Conservation (phyloP, 208 protist species). For the Herpetomonas tarakana region DNA sequence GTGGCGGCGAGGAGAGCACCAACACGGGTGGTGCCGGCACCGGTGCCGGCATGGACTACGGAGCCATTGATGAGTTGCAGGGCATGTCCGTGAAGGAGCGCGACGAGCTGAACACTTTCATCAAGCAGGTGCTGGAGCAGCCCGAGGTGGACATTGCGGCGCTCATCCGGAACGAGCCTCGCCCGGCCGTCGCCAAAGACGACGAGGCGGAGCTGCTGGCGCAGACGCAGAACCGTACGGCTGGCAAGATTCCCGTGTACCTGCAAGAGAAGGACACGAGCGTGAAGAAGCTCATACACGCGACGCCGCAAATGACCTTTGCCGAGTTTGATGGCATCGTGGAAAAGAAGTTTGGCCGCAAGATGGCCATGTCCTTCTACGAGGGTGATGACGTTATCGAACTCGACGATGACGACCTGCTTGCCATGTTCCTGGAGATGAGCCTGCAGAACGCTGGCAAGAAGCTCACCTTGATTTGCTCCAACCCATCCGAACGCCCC, state of each 20-base stretch:
- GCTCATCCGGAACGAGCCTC: conserved; percentile 36
- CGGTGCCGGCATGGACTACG: conserved; percentile 3
- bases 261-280: conserved; percentile 62
- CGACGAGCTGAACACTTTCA: conserved; percentile 74
- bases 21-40: conserved; percentile 18
- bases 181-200: conserved; percentile 25
- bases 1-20: conserved; percentile 6
- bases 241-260: conserved; percentile 72
- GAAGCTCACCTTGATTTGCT: conserved; percentile 77
- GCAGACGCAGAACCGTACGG: conserved; percentile 30
- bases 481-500: conserved; percentile 20
- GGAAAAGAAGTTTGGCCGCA: conserved; percentile 76
- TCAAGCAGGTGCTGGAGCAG: conserved; percentile 64
- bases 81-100: conserved; percentile 62
- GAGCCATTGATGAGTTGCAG: conserved; percentile 42
- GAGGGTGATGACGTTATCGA: conserved; percentile 79
- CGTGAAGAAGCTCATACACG: conserved; percentile 66
- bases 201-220: conserved; percentile 29
- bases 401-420: conserved; percentile 83
- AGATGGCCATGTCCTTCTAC: conserved; percentile 70
- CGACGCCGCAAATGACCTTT: conserved; percentile 61
- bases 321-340: conserved; percentile 63
- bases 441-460: conserved; percentile 43
- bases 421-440: conserved; percentile 84
- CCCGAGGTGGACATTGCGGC: conserved; percentile 31